These are phyloP conservation scores for Cyberlindnera euphorbiae DNA, from an alignment of 805 yeast species.

Conservation along the genomic window DNA sequence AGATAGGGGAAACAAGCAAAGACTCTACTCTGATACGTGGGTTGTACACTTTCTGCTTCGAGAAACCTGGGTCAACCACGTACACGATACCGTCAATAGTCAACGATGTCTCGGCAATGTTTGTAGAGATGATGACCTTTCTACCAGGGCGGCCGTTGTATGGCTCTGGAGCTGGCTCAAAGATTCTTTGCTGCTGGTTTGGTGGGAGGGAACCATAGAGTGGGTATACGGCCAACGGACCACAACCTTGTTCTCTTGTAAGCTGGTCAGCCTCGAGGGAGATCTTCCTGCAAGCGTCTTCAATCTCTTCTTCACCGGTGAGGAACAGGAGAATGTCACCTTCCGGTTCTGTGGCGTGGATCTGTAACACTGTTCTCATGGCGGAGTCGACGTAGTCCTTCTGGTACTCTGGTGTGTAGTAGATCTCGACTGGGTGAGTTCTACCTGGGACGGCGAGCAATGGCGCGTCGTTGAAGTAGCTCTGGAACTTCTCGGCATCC, in stretches of 20 bases:
- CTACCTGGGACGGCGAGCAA: slow-evolving; percentile 95
- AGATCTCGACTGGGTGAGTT: slow-evolving; percentile 95
- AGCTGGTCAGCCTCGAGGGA: slow-evolving; percentile 85
- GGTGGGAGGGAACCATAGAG: slow-evolving; percentile 97
- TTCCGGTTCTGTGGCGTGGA: slow-evolving; percentile 92
- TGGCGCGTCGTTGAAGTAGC: slow-evolving; percentile 87
- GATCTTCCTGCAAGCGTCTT: slow-evolving; percentile 90
- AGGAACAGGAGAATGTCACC: slow-evolving; percentile 86
- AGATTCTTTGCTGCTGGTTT: slow-evolving; percentile 87
- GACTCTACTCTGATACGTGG: slow-evolving; percentile 96
- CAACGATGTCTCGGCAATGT: slow-evolving; percentile 95
- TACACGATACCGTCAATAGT: slow-evolving; percentile 97
- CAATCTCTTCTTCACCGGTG: slow-evolving; percentile 98
- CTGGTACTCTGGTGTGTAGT: slow-evolving; percentile 95
- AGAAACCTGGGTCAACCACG: slow-evolving; percentile 96
- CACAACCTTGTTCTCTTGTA: slow-evolving; percentile 83
- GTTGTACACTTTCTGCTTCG: slow-evolving; percentile 93
- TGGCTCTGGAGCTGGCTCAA: slow-evolving; percentile 79
- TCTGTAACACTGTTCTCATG: slow-evolving; percentile 89
- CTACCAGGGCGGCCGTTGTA: slow-evolving; percentile 90
- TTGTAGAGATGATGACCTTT: slow-evolving; percentile 86
- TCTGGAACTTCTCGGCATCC: slow-evolving; percentile 94
- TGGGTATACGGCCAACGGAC: slow-evolving; percentile 87
- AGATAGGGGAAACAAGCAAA: slow-evolving; percentile 88
- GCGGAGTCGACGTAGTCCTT: slow-evolving; percentile 94